These are phyloP conservation scores for Meripilus lineatus DNA, from an alignment of 1,284 basidiomycete species.

Conservation along the genomic window DNA sequence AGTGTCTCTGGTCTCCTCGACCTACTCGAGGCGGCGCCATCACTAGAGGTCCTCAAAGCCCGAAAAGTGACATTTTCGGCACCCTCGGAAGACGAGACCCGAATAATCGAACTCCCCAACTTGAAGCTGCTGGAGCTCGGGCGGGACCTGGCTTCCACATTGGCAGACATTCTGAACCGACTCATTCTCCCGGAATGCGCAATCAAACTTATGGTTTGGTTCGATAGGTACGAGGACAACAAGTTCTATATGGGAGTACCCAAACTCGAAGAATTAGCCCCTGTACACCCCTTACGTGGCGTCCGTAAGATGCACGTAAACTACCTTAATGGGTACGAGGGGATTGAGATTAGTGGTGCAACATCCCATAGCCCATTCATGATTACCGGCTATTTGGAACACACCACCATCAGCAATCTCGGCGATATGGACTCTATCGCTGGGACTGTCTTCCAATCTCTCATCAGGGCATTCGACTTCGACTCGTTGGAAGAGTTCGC, in stretches of 20 bases:
- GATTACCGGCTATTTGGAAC: slow-evolving; percentile 20
- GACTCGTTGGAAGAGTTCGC: slow-evolving; percentile 24
- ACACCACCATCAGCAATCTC: slow-evolving; percentile 15
- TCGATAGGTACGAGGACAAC: slow-evolving; percentile 25
- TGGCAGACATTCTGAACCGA: slow-evolving; percentile 20
- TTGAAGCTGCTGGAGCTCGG: slow-evolving; percentile 22
- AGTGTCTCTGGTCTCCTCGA: slow-evolving; percentile 21
- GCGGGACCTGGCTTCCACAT: slow-evolving; percentile 19
- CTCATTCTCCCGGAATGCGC: slow-evolving; percentile 24
- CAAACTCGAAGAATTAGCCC: slow-evolving; percentile 18
- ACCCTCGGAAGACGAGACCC: slow-evolving; percentile 17
- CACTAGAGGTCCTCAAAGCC: slow-evolving; percentile 21
- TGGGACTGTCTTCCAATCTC: slow-evolving; percentile 20
- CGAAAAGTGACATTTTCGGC: slow-evolving; percentile 21
- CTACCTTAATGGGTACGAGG: slow-evolving; percentile 24
- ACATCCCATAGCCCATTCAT: slow-evolving; percentile 21
- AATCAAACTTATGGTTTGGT: slow-evolving; percentile 21
- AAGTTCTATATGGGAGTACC: slow-evolving; percentile 26
- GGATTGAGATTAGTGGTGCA: slow-evolving; percentile 22
- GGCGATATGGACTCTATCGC: slow-evolving; percentile 27
- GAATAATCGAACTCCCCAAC: slow-evolving; percentile 19
- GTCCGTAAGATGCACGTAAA: slow-evolving; percentile 22
- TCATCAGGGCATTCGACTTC: slow-evolving; percentile 23
- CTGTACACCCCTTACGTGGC: slow-evolving; percentile 20
- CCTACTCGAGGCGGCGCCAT: slow-evolving; percentile 22